Evolutionary conservation across 1,284 basidiomycete species (phyloP).

Genomic region (Jaminaea rosea): DNA sequence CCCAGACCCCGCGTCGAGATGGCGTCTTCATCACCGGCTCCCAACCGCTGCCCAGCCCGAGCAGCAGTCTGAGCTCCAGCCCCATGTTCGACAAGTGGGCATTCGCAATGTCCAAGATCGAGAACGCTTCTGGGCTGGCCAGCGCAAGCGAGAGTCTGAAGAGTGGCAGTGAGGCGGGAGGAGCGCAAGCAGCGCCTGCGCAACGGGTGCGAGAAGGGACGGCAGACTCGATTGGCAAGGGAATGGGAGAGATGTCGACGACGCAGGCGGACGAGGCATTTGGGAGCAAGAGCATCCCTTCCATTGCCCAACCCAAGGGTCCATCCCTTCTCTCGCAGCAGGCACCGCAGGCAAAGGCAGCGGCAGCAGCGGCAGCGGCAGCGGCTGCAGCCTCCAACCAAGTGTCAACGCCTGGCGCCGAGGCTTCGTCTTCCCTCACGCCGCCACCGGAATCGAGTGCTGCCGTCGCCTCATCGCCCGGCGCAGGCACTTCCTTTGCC

Average conservation of each 20-base stretch:
- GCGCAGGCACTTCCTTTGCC: slow-evolving; percentile 34
- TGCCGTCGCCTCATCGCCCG: slow-evolving; percentile 17
- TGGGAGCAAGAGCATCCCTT: slow-evolving; percentile 54
- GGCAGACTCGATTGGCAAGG: slow-evolving; percentile 53
- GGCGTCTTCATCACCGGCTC: slow-evolving; percentile 83
- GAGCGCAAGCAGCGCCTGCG: slow-evolving; percentile 11
- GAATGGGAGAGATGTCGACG: slow-evolving; percentile 61
- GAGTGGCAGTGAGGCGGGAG: slow-evolving; percentile 26
- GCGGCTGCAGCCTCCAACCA: not conserved
- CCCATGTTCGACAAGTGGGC: slow-evolving; percentile 82
- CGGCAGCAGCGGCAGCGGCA: slow-evolving; percentile 8
- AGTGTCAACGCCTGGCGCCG: not conserved
- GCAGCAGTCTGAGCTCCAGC: slow-evolving; percentile 62
- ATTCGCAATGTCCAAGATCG: slow-evolving; percentile 73
- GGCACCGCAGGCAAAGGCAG: too few relatives aligned
- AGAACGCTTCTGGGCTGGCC: slow-evolving; percentile 19
- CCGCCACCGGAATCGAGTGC: slow-evolving; percentile 2
- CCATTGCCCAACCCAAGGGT: slow-evolving; percentile 52
- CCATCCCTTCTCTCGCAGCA: slow-evolving; percentile 76
- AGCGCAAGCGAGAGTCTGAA: slow-evolving; percentile 27
- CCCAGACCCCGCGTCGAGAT: slow-evolving; percentile 87
- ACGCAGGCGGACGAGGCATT: slow-evolving; percentile 48
- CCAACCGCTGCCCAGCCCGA: slow-evolving; percentile 76
- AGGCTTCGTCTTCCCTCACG: slow-evolving; percentile 5
- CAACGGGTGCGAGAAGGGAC: slow-evolving; percentile 49